Conservation (phyloP, 768 basidiomycete species). For the Wakefieldia striispora region DNA sequence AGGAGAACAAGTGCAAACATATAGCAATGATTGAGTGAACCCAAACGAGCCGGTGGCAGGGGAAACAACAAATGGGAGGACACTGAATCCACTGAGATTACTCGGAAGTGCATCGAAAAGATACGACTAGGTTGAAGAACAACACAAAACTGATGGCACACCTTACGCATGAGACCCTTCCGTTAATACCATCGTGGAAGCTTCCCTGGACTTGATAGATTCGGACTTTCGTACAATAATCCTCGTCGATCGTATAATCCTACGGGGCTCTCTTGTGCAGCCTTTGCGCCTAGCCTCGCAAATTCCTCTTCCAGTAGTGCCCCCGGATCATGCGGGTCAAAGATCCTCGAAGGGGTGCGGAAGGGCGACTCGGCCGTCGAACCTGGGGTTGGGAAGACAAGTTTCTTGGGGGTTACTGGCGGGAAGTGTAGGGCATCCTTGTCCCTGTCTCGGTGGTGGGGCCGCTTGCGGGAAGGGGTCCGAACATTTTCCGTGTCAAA, state of each 20-base stretch:
- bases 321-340: conserved; percentile 72
- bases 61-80: neutral
- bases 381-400: conserved; percentile 32
- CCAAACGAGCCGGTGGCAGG: neutral
- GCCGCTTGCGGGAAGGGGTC: conserved; percentile 47
- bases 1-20: conserved; percentile 3
- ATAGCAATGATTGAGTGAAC: neutral
- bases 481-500: conserved; percentile 38
- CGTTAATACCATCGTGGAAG: conserved; percentile 51
- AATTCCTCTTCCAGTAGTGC: conserved; percentile 72
- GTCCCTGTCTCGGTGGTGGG: conserved; percentile 27
- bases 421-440: conserved; percentile 24
- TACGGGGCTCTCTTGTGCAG: conserved; percentile 56
- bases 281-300: conserved; percentile 44
- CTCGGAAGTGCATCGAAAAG: neutral
- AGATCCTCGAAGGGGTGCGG: conserved; percentile 50
- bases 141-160: neutral
- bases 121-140: neutral
- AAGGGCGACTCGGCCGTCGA: conserved; percentile 40
- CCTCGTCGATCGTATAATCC: conserved; percentile 63
- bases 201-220: conserved; percentile 52
- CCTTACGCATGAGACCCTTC: neutral
- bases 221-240: conserved; percentile 75
- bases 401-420: conserved; percentile 45
- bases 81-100: neutral